Evolutionary conservation across 805 yeast genomes (phyloP), one percentile per base, ranked within the genome.

Genomic region (Suhomyces tanzawaensis): DNA sequence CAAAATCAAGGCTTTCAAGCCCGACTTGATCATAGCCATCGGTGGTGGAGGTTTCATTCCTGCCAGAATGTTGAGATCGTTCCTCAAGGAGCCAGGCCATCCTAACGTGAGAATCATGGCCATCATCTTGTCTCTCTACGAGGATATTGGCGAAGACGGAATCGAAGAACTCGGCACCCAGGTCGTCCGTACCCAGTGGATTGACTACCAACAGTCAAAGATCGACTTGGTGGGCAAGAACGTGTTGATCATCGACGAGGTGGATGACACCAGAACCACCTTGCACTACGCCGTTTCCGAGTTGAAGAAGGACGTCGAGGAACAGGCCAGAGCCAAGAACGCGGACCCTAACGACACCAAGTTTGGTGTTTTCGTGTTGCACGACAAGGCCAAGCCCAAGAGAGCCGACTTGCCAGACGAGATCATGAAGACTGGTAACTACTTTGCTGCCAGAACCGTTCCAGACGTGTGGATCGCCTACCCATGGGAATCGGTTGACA

Each of bases 1-100:
- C 39, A 76, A 72, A 46, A 76, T 85, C 59, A 80, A 79, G 60
- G 63, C 67, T 19, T 82, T 87, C 70, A 79, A 86, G 52, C 95
- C 96, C 27, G 95, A 90, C 62, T 74, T 87, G 42, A 86, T 90
- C 65, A 86, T 91, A 46, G 97, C 98, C 50, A 88, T 91, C 55
- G 99, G 95, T 56, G 96, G 96, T 52, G 96, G 99, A 59, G 99
- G 98, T 2, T 87, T 91, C 63, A 93, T 91, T 41, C 99, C 98
- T 19, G 97, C 99, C 7, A 80, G 99, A 62, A 93, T 93, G 66
- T 74, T 91, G 60, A 80, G 99, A 62, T 82, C 98, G 2, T 93
- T 91, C 64, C 71, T 91, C 50, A 91, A 90, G 64, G 85, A 82
- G 49, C 86, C 85, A 21, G 95, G 95, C 43, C 71, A 82, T 43